Conservation (phyloP, 805 yeast species). For the Wickerhamiella slavikovae region DNA sequence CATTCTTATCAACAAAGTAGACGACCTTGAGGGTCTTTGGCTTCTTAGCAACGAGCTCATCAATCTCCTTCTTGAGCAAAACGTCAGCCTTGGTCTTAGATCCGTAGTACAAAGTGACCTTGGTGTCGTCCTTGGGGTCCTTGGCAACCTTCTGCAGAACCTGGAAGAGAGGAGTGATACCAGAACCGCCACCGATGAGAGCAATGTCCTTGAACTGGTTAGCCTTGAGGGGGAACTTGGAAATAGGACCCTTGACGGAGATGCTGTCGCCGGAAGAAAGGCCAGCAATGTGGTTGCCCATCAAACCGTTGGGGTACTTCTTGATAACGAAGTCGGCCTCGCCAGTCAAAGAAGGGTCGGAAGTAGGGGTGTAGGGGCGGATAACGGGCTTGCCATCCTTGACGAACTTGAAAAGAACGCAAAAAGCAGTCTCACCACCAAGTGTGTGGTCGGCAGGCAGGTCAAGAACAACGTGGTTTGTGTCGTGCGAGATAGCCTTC, state of each 20-base stretch:
- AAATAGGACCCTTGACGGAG: conserved; percentile 83
- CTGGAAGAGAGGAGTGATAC: conserved; percentile 92
- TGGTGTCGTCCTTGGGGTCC: conserved; percentile 76
- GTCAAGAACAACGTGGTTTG: conserved; percentile 50
- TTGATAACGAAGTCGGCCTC: conserved; percentile 62
- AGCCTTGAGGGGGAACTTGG: conserved; percentile 78
- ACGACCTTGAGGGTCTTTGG: conserved; percentile 61
- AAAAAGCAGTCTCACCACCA: conserved; percentile 66
- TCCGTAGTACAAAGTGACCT: conserved; percentile 68
- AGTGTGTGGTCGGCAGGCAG: conserved; percentile 49
- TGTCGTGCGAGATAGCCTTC: conserved; percentile 14
- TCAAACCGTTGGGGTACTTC: conserved; percentile 67
- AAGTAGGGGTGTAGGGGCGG: conserved; percentile 68
- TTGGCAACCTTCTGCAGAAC: conserved; percentile 52
- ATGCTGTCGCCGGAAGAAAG: conserved; percentile 65
- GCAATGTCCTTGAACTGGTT: conserved; percentile 65
- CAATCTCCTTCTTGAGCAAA: conserved; percentile 59
- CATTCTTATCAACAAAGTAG: conserved; percentile 54
- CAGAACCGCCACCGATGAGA: conserved; percentile 89
- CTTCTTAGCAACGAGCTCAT: conserved; percentile 37
- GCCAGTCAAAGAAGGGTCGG: conserved; percentile 52
- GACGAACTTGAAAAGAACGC: conserved; percentile 59
- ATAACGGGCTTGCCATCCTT: conserved; percentile 71
- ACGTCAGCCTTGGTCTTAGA: conserved; percentile 60
- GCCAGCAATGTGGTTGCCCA: conserved; percentile 49